Conservation (phyloP, 495 filamentous ascomycete genomes). For the Hypoxylon perforatum region DNA sequence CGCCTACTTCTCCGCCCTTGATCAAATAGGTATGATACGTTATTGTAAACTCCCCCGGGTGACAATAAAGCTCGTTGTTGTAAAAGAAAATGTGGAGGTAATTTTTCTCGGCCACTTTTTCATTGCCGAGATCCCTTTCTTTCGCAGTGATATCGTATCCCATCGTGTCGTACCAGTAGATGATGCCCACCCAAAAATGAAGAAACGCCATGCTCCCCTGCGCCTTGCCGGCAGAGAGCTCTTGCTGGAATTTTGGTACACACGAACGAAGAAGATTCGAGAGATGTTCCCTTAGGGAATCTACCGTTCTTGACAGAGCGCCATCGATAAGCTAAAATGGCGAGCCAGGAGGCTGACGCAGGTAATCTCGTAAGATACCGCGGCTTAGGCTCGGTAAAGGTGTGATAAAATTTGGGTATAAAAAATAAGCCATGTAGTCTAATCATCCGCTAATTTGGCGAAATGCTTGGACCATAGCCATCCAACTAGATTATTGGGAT, state of each 20-base stretch:
- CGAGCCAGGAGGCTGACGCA: constrained; percentile 7
- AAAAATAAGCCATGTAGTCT: constrained; percentile 15
- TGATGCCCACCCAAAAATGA: constrained; percentile 40
- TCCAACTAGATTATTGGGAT: constrained; percentile 77
- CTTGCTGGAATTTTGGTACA: constrained; percentile 37
- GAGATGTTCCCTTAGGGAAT: constrained; percentile 5
- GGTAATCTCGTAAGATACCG: background rate
- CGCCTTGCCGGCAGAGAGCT: constrained; percentile 33
- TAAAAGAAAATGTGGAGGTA: constrained; percentile 7
- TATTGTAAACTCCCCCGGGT: constrained; percentile 3
- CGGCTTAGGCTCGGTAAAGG: constrained; percentile 1
- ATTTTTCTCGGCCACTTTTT: constrained; percentile 30
- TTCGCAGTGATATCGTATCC: constrained; percentile 41
- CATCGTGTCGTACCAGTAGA: constrained; percentile 40
- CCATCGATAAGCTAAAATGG: constrained; percentile 3
- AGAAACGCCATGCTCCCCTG: constrained; percentile 39
- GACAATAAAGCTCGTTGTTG: constrained; percentile 4
- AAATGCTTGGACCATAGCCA: constrained; percentile 99
- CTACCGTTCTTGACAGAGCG: constrained; percentile 12
- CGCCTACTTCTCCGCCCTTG: background rate
- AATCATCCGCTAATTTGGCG: constrained; percentile 74
- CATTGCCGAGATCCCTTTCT: constrained; percentile 42
- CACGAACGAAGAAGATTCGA: constrained; percentile 30
- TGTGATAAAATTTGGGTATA: constrained; percentile 8
- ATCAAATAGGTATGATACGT: constrained; percentile 22